These are phyloP conservation scores for Trichoderma breve DNA, from an alignment of 2,329 filamentous ascomycete species.

Conservation along the genomic window DNA sequence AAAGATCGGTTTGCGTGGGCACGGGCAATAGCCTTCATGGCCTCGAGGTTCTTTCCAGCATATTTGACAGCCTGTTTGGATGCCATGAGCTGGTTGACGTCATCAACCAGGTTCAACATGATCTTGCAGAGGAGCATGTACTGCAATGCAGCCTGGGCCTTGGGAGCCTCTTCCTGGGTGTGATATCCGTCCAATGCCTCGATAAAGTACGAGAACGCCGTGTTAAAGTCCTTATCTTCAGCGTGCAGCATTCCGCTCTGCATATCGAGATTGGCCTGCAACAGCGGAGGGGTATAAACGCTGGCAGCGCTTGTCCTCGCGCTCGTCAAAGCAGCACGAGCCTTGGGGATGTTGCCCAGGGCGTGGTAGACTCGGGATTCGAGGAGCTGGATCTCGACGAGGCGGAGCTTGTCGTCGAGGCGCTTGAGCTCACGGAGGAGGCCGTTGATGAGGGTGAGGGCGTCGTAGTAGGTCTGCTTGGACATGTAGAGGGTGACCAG, in stretches of 20 bases:
- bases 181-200: constrained; percentile 97
- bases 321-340: constrained; percentile 88
- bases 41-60: constrained; percentile 90
- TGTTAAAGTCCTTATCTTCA: constrained; percentile 99
- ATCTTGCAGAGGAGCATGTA: constrained; percentile 99
- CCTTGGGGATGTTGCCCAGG: constrained; percentile 93
- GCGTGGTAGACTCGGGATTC: constrained; percentile 98
- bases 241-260: constrained; percentile 98
- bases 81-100: constrained; percentile 90
- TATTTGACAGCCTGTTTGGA: constrained; percentile 98
- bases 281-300: constrained; percentile 91
- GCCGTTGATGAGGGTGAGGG: constrained; percentile 92
- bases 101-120: constrained; percentile 96
- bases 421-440: constrained; percentile 96
- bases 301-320: constrained; percentile 93
- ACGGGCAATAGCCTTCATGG: constrained; percentile 97
- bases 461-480: constrained; percentile 96
- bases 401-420: constrained; percentile 94
- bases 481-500: constrained; percentile 93
- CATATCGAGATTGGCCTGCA: constrained; percentile 98
- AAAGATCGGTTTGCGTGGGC: constrained; percentile 93
- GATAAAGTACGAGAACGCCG: constrained; percentile 98
- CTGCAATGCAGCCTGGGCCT: constrained; percentile 95
- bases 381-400: constrained; percentile 95
- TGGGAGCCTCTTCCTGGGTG: constrained; percentile 79